phyloP scores from a whole-genome alignment of 495 filamentous ascomycete species.

The Trichoderma virens region DNA sequence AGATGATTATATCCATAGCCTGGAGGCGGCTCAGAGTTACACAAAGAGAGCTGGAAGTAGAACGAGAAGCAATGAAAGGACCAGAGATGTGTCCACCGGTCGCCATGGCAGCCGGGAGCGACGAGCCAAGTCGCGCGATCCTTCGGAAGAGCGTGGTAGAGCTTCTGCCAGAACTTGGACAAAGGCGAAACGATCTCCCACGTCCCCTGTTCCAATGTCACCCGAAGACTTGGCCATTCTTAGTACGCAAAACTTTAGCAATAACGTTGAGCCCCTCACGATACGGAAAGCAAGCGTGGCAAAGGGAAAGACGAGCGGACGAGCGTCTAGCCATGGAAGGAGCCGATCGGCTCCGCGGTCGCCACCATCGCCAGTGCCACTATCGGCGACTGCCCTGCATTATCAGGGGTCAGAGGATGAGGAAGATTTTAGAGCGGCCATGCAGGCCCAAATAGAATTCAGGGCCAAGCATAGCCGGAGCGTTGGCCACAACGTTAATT shows the following conservation, averaged over 20 bases:
- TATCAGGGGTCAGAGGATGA: conserved; percentile 45
- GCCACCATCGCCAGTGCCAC: conserved; percentile 73
- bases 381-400: conserved; percentile 39
- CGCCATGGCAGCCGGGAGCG: conserved; percentile 41
- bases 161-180: conserved; percentile 56
- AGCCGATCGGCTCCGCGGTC: conserved; percentile 54
- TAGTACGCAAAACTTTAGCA: conserved; percentile 33
- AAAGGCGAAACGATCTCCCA: conserved; percentile 75
- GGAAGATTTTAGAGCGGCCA: conserved; percentile 51
- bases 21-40: conserved; percentile 66
- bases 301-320: conserved; percentile 25
- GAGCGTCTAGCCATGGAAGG: conserved; percentile 35
- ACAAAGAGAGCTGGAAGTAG: conserved; percentile 41
- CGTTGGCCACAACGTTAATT: conserved; percentile 37
- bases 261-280: conserved; percentile 30
- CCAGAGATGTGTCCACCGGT: conserved; percentile 24
- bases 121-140: conserved; percentile 46
- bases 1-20: conserved; percentile 80
- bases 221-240: conserved; percentile 67
- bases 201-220: conserved; percentile 87
- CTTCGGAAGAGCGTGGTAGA: conserved; percentile 61
- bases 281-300: conserved; percentile 34
- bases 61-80: conserved; percentile 52
- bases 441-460: conserved; percentile 54
- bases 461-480: conserved; percentile 53